phyloP scores from a whole-genome alignment of 805 yeast species.

The Schizosaccharomyces lindneri region DNA sequence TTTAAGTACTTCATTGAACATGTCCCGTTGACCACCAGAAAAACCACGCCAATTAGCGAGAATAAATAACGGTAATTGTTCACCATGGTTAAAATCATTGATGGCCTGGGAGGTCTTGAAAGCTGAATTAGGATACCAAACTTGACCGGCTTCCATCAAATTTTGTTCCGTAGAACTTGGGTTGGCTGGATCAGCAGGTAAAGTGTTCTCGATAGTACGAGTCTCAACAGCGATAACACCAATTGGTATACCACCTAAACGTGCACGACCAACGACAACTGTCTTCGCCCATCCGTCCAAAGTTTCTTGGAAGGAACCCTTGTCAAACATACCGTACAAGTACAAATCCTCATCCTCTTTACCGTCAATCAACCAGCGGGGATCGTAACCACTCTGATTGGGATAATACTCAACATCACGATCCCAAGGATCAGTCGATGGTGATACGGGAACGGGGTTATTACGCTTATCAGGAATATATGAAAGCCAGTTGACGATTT shows the following conservation, averaged over 20 bases:
- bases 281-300: slow-evolving; percentile 96
- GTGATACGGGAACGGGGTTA: slow-evolving; percentile 73
- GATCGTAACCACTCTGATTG: slow-evolving; percentile 55
- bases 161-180: slow-evolving; percentile 74
- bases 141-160: slow-evolving; percentile 94
- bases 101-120: slow-evolving; percentile 98
- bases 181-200: slow-evolving; percentile 97
- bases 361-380: slow-evolving; percentile 86
- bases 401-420: slow-evolving; percentile 73
- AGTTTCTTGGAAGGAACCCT: slow-evolving; percentile 82
- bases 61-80: slow-evolving; percentile 88
- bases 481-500: slow-evolving; percentile 86
- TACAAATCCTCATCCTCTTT: slow-evolving; percentile 44
- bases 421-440: slow-evolving; percentile 66
- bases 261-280: slow-evolving; percentile 95
- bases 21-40: slow-evolving; percentile 99
- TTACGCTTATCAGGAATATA: slow-evolving; percentile 80
- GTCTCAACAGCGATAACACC: slow-evolving; percentile 97
- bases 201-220: slow-evolving; percentile 61
- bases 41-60: slow-evolving; percentile 99
- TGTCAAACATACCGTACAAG: slow-evolving; percentile 78
- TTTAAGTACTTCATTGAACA: slow-evolving; percentile 94
- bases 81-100: slow-evolving; percentile 92
- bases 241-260: slow-evolving; percentile 94
- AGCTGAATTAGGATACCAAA: slow-evolving; percentile 98